Base-by-base conservation (phyloP, 2,329 filamentous ascomycete species). In the Hortaea sp. region DNA sequence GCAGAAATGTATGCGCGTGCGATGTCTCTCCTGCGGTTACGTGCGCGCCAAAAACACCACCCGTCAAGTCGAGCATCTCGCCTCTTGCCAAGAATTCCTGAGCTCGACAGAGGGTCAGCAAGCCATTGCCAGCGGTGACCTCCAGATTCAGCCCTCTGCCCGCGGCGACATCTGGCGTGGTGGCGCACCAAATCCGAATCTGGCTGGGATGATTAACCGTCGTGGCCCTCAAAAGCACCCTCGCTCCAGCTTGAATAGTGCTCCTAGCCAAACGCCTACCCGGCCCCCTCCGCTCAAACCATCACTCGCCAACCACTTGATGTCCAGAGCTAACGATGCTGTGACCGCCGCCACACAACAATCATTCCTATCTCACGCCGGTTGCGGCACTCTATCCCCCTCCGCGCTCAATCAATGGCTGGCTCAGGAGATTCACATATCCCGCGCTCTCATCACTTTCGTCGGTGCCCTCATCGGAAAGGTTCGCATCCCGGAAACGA, bases 381-480 rank as follows among this genome's bases (percentile, higher is more conserved):
- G 82, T 10, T 69, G 72, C 46, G 83, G 84, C 20, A 75, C 72
- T 0, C 67, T 84, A 12, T 67, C 76, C 12, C 77, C 77, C 42
- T 57, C 69, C 0, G 65, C 71, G 1, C 68, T 87, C 7, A 74
- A 75, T 13, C 71, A 74, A 61, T 88, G 84, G 84, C 77, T 88
- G 39, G 77, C 79, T 9, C 83, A 85, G 63, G 83, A 87, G 63
- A 72, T 79, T 6, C 75, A 87, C 49, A 84, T 86, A 64, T 79
- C 82, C 31, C 80, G 84, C 52, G 76, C 77, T 43, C 85, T 86
- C 64, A 76, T 85, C 54, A 73, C 75, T 28, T 85, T 84, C 54
- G 76, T 81, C 20, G 81, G 81, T 6, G 69, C 72, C n/a, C 64
- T 85, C 6, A 74, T 87, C 29, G 69, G 75, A 31, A 78, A 81